A percentile compares a stretch with the other conserved stretches of the same genome.
Evolutionary conservation across 768 basidiomycete species (phyloP).

Genomic region (Mycena belliarum): DNA sequence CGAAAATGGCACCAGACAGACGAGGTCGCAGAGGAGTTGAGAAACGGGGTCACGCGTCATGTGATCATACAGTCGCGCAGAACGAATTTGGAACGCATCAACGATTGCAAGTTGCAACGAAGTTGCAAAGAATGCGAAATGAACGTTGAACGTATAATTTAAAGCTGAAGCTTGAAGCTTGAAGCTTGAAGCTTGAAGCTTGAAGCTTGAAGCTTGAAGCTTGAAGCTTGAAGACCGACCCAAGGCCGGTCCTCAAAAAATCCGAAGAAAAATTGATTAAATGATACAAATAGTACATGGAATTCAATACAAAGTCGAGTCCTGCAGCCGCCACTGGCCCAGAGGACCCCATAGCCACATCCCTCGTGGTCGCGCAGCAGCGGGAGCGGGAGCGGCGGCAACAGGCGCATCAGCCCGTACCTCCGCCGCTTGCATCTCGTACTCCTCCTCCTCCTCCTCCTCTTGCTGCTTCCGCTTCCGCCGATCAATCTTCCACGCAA

Average conservation of each 20-base stretch:
- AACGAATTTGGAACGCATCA: too few species aligned
- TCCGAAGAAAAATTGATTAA: neutral
- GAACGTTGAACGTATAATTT: too few species aligned
- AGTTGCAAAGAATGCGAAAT: too few species aligned
- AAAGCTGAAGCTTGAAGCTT: too few species aligned
- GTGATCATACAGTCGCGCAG: neutral
- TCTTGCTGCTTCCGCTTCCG: slow-evolving; percentile 19
- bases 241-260: too few species aligned
- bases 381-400: neutral
- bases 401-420: slow-evolving; percentile 9
- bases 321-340: slow-evolving; percentile 71
- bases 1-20: neutral
- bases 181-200: too few species aligned
- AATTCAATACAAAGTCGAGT: slow-evolving; percentile 67
- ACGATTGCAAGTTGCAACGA: too few species aligned
- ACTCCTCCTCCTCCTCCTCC: slow-evolving; percentile 19
- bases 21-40: neutral
- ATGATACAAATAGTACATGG: neutral
- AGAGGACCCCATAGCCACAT: slow-evolving; percentile 85
- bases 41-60: neutral
- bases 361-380: slow-evolving; percentile 37
- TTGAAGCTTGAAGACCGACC: too few species aligned
- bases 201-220: too few species aligned
- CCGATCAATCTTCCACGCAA: slow-evolving; percentile 42
- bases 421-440: slow-evolving; percentile 19